These are phyloP conservation scores for Leccinum incarnatum DNA, from an alignment of 768 basidiomycete species.

Conservation along the genomic window DNA sequence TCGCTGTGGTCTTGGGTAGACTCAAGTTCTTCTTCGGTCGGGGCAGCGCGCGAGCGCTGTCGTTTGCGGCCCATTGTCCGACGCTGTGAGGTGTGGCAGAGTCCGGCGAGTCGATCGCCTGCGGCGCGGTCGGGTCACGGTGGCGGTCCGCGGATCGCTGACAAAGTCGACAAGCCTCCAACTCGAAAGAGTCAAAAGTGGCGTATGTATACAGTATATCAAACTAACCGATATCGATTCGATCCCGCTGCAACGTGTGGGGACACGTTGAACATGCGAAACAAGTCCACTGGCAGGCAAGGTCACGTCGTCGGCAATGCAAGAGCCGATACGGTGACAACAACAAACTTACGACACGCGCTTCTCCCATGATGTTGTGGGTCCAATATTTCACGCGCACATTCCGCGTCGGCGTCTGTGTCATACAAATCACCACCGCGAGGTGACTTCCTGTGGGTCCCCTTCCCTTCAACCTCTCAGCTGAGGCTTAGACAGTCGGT, in stretches of 20 bases:
- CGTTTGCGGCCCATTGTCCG: slow-evolving; percentile 41
- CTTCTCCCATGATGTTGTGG: background rate
- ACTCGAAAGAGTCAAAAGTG: no score
- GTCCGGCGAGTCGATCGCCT: no score
- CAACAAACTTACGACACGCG: no score
- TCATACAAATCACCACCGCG: no score
- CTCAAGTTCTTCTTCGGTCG: slow-evolving; percentile 24
- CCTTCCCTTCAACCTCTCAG: no score
- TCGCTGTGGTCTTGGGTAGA: slow-evolving; percentile 5
- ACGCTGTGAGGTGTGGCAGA: background rate
- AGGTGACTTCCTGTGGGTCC: background rate
- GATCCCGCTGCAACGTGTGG: background rate
- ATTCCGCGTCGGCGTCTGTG: background rate
- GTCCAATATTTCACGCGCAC: background rate
- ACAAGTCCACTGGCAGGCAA: background rate
- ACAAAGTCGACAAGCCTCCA: background rate
- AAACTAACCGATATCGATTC: no score
- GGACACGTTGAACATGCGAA: background rate
- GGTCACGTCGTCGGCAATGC: background rate
- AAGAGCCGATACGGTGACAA: background rate
- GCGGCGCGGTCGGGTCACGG: no score
- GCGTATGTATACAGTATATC: no score
- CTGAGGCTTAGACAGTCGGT: background rate
- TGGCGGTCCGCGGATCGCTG: background rate
- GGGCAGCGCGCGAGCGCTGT: slow-evolving; percentile 43